A percentile compares a stretch with the other conserved stretches of the same genome.
These are phyloP conservation scores for Xylariaceae sp. DNA, from an alignment of 2,329 filamentous ascomycete species.

Conservation along the genomic window DNA sequence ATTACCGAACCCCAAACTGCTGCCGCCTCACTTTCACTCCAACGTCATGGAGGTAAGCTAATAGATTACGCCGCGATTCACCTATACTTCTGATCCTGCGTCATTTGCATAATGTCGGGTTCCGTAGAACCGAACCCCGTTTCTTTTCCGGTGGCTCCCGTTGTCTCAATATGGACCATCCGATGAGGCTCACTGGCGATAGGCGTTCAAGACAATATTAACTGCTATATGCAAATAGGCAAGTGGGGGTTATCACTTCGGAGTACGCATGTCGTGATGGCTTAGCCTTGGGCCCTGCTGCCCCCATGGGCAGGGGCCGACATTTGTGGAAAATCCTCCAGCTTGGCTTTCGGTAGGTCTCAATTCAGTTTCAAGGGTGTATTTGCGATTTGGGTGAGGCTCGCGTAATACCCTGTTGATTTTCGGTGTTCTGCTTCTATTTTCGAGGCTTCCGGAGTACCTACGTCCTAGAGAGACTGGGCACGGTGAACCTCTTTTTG, in stretches of 20 bases:
- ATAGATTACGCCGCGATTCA: not conserved
- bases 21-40: slow-evolving; percentile 14
- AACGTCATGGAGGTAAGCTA: slow-evolving; percentile 8
- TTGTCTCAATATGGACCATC: not conserved
- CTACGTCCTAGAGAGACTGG: not conserved
- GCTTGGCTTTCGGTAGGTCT: too few species aligned
- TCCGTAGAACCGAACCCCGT: not conserved
- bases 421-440: not conserved
- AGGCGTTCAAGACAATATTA: too few species aligned
- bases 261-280: too few species aligned
- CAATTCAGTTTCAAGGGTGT: too few species aligned
- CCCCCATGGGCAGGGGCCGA: too few species aligned
- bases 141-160: not conserved
- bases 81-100: not conserved
- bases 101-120: not conserved
- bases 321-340: too few species aligned
- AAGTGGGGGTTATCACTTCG: too few species aligned
- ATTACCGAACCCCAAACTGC: slow-evolving; percentile 6
- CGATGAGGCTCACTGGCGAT: not conserved
- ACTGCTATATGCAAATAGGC: too few species aligned
- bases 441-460: not conserved
- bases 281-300: too few species aligned
- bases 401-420: too few species aligned
- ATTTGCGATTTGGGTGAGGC: too few species aligned
- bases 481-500: not conserved